Evolutionary conservation across 2,329 filamentous ascomycete species (phyloP), one percentile per base, ranked within the genome.

Genomic region (Alternaria sp.): DNA sequence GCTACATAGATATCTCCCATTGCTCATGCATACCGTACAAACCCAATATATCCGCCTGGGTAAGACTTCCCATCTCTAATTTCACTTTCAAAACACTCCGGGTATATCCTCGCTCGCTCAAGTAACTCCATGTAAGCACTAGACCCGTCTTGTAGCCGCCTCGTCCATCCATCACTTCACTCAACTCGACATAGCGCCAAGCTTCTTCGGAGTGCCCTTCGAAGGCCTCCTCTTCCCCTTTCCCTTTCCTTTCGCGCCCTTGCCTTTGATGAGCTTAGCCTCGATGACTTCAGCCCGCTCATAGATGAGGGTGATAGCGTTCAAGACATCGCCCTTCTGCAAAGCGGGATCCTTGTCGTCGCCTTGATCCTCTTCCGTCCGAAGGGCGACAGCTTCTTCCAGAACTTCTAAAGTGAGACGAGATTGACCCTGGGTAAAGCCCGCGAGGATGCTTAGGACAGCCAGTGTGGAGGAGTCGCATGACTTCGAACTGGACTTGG

Each of bases 391-490:
- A 0, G 60, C 67, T 10, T 65, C 62, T 12, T 61, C 45, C 1
- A 69, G 45, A 0, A 60, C 23, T 6, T 66, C 60, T 0, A 36
- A 7, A 0, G 53, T 60, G 3, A 69, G 46, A 6, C 59, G 32
- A 8, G 58, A 47, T 15, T 69, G 67, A 0, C 67, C 67, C 2
- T 61, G 67, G 0, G 64, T 63, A n/a, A 62, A 50, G 12, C 60
- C 63, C 4, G 60, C 50, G 0, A 66, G 11, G 9, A 69, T 11
- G 0, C 17, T 28, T 1, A 69, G 25, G 0, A 44, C 56, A 6
- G 56, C 60, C 0, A 67, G 10, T 2, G 51, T 56, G 2, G 21
- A 9, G 1, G 30, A 2, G 8, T 59, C 49, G 17, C 49, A 66
- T 3, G 23, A 26, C 12, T 54, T 55, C 6, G 23, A 15, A 11